Evolutionary conservation across 2,329 filamentous ascomycete species (phyloP).

Genomic region (Phialocephala subalpina): DNA sequence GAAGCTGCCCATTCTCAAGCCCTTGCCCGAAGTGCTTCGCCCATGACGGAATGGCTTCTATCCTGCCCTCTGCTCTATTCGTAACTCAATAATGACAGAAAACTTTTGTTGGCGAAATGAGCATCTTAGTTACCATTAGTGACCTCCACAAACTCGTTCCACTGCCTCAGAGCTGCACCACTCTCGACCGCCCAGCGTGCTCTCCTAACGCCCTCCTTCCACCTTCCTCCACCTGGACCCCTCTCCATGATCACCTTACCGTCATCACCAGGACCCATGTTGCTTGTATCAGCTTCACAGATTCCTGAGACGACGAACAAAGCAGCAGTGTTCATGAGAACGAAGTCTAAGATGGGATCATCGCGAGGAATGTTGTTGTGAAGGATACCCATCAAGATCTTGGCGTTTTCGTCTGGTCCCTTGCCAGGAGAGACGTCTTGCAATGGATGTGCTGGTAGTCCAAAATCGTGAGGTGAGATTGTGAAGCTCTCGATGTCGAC

Average conservation of each 20-base stretch:
- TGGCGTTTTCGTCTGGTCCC: constrained; percentile 85
- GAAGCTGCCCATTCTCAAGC: not conserved
- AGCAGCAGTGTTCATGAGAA: constrained; percentile 92
- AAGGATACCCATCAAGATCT: constrained; percentile 81
- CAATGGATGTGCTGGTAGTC: constrained; percentile 77
- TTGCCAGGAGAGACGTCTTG: constrained; percentile 83
- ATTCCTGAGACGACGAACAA: constrained; percentile 86
- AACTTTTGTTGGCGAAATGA: not conserved
- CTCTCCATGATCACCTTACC: constrained; percentile 81
- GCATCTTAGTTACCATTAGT: constrained; percentile 48
- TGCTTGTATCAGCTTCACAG: constrained; percentile 82
- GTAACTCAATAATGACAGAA: not conserved
- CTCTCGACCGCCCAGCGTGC: constrained; percentile 90
- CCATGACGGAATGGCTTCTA: not conserved
- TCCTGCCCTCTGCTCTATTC: not conserved
- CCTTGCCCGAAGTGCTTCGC: not conserved
- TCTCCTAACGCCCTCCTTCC: constrained; percentile 92
- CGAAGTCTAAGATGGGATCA: constrained; percentile 90
- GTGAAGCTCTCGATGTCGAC: constrained; percentile 78
- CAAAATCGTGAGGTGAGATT: constrained; percentile 86
- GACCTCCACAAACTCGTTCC: constrained; percentile 83
- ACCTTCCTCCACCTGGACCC: constrained; percentile 85
- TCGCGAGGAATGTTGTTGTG: constrained; percentile 75
- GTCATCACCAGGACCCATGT: constrained; percentile 83
- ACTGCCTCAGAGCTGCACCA: constrained; percentile 84